phyloP scores from a whole-genome alignment of 495 filamentous ascomycete species.

The Pseudoneurospora amorphoporcata region DNA sequence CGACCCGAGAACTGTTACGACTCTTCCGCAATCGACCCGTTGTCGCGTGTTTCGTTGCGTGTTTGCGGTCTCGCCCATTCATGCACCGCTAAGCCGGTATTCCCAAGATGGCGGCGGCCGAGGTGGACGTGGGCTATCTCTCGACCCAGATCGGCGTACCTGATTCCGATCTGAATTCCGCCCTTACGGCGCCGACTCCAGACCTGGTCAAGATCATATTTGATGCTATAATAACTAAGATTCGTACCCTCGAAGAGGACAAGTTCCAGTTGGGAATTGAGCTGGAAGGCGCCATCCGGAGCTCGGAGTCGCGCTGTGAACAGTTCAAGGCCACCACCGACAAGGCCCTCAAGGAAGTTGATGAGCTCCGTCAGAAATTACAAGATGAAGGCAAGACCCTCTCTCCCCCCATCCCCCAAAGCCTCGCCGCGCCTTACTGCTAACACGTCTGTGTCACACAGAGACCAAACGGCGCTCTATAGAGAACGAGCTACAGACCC shows the following conservation, averaged over 20 bases:
- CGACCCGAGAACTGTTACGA: background rate
- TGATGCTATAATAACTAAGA: constrained; percentile 56
- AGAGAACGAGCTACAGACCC: constrained; percentile 69
- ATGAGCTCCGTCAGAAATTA: constrained; percentile 67
- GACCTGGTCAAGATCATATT: constrained; percentile 67
- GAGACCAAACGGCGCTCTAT: constrained; percentile 37
- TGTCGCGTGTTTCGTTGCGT: background rate
- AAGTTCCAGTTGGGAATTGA: constrained; percentile 86
- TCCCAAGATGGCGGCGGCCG: constrained; percentile 61
- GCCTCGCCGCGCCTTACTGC: background rate
- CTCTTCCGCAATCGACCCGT: background rate
- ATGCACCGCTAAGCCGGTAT: constrained; percentile 11
- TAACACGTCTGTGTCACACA: constrained; percentile 13
- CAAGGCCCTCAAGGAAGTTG: constrained; percentile 69
- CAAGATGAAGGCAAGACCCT: constrained; percentile 62
- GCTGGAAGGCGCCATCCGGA: constrained; percentile 75
- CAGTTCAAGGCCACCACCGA: constrained; percentile 70
- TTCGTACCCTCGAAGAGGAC: constrained; percentile 73
- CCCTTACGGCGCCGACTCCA: constrained; percentile 62
- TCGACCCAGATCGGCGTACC: constrained; percentile 64
- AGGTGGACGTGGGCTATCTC: constrained; percentile 65
- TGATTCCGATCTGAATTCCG: constrained; percentile 51
- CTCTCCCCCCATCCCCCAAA: background rate
- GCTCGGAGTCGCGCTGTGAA: constrained; percentile 68
- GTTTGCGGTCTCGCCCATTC: background rate